phyloP scores from a whole-genome alignment of 805 yeast genomes.

The Saccharomyces cerevisiae region DNA sequence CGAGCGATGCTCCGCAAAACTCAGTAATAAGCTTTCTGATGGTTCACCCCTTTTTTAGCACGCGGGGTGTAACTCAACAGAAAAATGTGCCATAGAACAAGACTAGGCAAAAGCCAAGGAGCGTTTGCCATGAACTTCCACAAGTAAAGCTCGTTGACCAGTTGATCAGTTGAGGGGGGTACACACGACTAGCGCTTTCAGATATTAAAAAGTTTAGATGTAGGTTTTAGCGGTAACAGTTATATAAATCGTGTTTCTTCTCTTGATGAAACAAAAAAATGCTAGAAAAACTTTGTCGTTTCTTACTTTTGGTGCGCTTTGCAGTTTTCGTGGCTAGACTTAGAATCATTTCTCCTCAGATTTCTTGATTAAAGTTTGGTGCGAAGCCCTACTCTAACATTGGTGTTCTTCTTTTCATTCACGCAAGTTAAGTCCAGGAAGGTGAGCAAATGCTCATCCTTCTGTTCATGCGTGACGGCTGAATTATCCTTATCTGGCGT shows the following conservation, averaged over 20 bases:
- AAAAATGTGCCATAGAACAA: not conserved
- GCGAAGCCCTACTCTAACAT: not conserved
- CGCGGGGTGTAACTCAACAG: not conserved
- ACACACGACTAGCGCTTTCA: no score
- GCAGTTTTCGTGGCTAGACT: not conserved
- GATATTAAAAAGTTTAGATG: not conserved
- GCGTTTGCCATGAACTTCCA: not conserved
- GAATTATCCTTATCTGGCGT: not conserved
- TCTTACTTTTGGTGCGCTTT: not conserved
- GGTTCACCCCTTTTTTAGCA: not conserved
- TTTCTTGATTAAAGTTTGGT: not conserved
- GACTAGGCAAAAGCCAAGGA: not conserved
- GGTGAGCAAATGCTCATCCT: not conserved
- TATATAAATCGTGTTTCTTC: no score
- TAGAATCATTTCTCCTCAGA: not conserved
- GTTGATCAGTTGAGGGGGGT: not conserved
- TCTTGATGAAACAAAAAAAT: no score
- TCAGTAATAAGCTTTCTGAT: not conserved
- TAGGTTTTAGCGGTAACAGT: not conserved
- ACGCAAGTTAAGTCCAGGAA: not conserved
- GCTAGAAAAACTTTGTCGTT: not conserved
- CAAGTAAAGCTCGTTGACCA: not conserved
- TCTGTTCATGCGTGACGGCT: not conserved
- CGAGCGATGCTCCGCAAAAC: not conserved
- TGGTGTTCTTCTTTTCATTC: not conserved